Base-by-base conservation (phyloP, 805 yeast species). In the Candida jianshihensis region DNA sequence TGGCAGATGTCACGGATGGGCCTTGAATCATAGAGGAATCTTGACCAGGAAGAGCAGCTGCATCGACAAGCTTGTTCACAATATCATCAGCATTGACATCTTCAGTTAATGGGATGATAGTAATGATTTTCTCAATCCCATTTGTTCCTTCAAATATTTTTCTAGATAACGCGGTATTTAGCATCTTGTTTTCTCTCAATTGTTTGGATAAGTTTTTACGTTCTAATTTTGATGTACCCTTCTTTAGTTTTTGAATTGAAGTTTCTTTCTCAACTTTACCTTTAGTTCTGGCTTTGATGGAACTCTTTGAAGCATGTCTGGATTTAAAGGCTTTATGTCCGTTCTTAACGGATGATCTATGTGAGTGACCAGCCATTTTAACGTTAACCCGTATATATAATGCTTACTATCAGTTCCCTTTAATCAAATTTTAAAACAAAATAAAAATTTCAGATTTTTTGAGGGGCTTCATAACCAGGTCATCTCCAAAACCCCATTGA, bases 251-350 rank as follows among this genome's bases (percentile, higher is more conserved):
- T 28, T 54, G 52, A 19, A 46, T 30, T 14, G 19, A 65, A 52
- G 66, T 56, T 22, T 73, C 62, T 50, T 81, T 83, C 54, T 89
- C 97, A 25, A 90, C 85, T 58, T 87, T 89, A 42, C 97, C 97
- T 54, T 83, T 89, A 50, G 66, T 67, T 40, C 75, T 68, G 45
- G 86, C 84, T 56, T 88, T 94, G 51, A 90, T 60, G 25, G 88
- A 75, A 41, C 96, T 83, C 56, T 92, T 92, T 12, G 95, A 75
- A 16, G 96, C 75, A 66, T 92, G 98, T 56, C 80, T 83, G 3
- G 95, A 75, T 57, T 92, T 94, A 71, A 87, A 94, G 9, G 89
- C 73, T 64, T 92, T 92, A 53, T 90, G 95, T 33, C 78, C 78
- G 54, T 79, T 80, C 60, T 87, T 90, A 31, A 85, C 63, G 4